These are phyloP conservation scores for Begonia loranthoides DNA, from an alignment of 306 rosid species.

Conservation along the genomic window DNA sequence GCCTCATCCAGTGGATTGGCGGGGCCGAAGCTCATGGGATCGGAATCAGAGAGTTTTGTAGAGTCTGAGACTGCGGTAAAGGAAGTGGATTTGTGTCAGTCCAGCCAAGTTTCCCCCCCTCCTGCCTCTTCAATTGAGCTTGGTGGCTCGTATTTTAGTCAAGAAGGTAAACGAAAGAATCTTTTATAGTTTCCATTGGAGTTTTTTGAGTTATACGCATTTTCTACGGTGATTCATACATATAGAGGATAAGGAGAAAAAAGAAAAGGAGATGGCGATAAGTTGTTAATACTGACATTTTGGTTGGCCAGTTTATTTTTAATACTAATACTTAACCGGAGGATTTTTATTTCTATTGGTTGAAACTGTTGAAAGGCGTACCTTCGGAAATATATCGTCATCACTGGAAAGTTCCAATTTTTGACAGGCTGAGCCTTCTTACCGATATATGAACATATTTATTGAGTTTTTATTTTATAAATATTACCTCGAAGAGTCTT, in stretches of 20 bases:
- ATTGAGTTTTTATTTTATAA: no score
- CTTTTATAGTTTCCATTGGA: not conserved
- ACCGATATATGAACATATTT: no score
- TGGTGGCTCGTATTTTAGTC: conserved; percentile 19
- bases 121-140: conserved; percentile 21
- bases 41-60: conserved; percentile 46
- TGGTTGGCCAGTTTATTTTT: not conserved
- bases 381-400: no score
- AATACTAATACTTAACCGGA: not conserved
- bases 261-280: not conserved
- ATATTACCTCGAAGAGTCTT: no score
- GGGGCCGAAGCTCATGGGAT: conserved; percentile 44
- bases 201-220: conserved; percentile 1
- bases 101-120: conserved; percentile 18
- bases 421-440: no score
- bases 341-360: not conserved
- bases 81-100: conserved; percentile 30
- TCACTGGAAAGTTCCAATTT: no score
- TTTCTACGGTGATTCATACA: no score
- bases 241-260: no score
- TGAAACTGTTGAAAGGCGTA: no score
- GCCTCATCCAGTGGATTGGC: conserved; percentile 29
- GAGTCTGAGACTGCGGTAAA: conserved; percentile 29
- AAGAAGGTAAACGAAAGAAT: conserved; percentile 18
- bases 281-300: not conserved